Percentiles rank a stretch among this genome's conserved stretches.
phyloP scores from a whole-genome alignment of 108 stramenopile genomes.

The Licmophora abbreviata region DNA sequence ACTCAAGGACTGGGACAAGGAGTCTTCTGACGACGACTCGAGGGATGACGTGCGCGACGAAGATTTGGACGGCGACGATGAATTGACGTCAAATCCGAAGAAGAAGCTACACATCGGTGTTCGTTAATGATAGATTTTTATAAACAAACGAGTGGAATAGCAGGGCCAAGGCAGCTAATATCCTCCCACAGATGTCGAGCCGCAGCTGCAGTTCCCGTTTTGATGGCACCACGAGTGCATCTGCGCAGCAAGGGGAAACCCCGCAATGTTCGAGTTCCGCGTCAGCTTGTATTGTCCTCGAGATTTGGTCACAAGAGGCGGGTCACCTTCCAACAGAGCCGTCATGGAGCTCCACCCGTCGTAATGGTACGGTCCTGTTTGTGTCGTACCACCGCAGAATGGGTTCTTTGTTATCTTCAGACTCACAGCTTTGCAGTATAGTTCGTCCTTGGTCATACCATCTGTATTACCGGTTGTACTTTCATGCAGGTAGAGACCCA shows the following conservation, averaged over 20 bases:
- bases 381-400: conserved; percentile 40
- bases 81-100: too few species aligned
- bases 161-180: too few species aligned
- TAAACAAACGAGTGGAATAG: too few species aligned
- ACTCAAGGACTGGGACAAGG: conserved; percentile 72
- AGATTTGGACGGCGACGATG: background rate
- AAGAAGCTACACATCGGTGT: too few species aligned
- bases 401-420: conserved; percentile 48
- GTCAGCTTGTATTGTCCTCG: conserved; percentile 22
- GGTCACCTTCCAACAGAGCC: conserved; percentile 33
- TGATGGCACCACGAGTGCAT: conserved; percentile 26
- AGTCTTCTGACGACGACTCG: conserved; percentile 54
- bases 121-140: too few species aligned
- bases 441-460: conserved; percentile 40
- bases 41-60: conserved; percentile 11
- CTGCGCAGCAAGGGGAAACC: conserved; percentile 10
- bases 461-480: conserved; percentile 9
- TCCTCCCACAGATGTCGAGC: too few species aligned
- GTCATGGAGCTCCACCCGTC: conserved; percentile 47
- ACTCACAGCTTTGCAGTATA: conserved; percentile 42
- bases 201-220: conserved; percentile 12
- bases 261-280: conserved; percentile 13
- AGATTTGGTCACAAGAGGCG: conserved; percentile 38
- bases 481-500: conserved; percentile 34
- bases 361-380: conserved; percentile 32